Conservation (phyloP, 1,139 yeast genomes). For the Suhomyces bolitotheri region DNA sequence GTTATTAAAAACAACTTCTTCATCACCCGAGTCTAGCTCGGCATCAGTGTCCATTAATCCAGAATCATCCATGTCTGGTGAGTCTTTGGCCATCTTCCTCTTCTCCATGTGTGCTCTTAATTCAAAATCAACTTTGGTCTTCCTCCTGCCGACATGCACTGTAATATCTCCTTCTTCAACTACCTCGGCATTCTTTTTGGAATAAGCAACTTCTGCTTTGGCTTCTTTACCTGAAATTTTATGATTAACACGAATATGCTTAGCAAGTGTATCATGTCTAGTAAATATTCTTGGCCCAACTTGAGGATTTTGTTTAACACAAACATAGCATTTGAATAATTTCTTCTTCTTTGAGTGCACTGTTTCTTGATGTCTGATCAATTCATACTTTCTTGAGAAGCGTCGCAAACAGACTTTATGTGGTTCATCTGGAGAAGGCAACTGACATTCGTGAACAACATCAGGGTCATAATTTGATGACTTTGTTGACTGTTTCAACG, state of each 20-base stretch:
- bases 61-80: constrained; percentile 19
- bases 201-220: constrained; percentile 51
- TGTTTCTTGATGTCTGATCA: constrained; percentile 93
- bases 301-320: constrained; percentile 62
- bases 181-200: constrained; percentile 50
- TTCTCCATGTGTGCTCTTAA: constrained; percentile 50
- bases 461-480: constrained; percentile 52
- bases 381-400: constrained; percentile 91
- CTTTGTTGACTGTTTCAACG: constrained; percentile 30
- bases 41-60: constrained; percentile 16
- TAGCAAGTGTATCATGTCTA: constrained; percentile 89
- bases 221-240: constrained; percentile 69
- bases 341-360: constrained; percentile 89
- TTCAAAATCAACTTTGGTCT: constrained; percentile 51
- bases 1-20: constrained; percentile 21
- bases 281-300: constrained; percentile 74
- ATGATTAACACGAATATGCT: constrained; percentile 91
- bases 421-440: constrained; percentile 49
- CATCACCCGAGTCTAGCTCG: constrained; percentile 31
- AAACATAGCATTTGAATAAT: constrained; percentile 81
- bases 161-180: constrained; percentile 46
- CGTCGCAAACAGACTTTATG: constrained; percentile 71
- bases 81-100: constrained; percentile 26
- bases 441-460: constrained; percentile 50
- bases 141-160: constrained; percentile 50